A percentile compares a stretch with the other conserved stretches of the same genome.
phyloP scores from a whole-genome alignment of 2,329 filamentous ascomycete species.

The Graphilbum ipis-grandicollis region DNA sequence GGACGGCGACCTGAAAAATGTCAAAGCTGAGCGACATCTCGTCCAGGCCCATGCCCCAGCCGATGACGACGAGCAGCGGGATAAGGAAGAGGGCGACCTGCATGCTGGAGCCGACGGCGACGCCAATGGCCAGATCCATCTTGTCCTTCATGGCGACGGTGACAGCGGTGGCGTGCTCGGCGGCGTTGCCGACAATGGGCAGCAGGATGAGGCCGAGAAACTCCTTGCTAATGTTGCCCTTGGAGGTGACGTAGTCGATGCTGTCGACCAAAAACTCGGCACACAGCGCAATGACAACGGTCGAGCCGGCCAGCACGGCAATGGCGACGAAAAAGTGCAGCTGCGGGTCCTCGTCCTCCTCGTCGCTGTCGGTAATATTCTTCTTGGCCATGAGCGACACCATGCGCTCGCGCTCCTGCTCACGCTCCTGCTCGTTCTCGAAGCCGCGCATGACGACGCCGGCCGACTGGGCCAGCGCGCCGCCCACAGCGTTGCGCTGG shows the following conservation, averaged over 20 bases:
- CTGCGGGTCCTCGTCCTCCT: slow-evolving; percentile 58
- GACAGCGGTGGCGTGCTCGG: slow-evolving; percentile 66
- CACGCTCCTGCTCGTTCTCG: slow-evolving; percentile 15
- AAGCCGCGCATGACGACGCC: slow-evolving; percentile 15
- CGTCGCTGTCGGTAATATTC: slow-evolving; percentile 35
- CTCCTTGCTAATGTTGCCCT: slow-evolving; percentile 44
- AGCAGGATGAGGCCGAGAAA: slow-evolving; percentile 63
- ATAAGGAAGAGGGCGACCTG: slow-evolving; percentile 69
- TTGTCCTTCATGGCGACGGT: slow-evolving; percentile 71
- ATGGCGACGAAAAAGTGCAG: slow-evolving; percentile 58
- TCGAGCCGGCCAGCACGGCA: slow-evolving; percentile 52
- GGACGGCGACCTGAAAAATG: slow-evolving; percentile 69
- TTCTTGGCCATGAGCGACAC: slow-evolving; percentile 11
- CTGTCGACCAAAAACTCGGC: slow-evolving; percentile 58
- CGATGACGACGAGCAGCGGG: slow-evolving; percentile 58
- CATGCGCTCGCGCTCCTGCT: slow-evolving; percentile 15
- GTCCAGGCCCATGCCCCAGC: slow-evolving; percentile 55
- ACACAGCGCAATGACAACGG: slow-evolving; percentile 63
- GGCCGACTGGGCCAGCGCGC: slow-evolving; percentile 22
- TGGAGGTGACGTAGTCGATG: slow-evolving; percentile 46
- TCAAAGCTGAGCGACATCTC: slow-evolving; percentile 76
- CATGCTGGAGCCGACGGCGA: slow-evolving; percentile 65
- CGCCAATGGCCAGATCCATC: slow-evolving; percentile 69
- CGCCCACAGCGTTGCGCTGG: slow-evolving; percentile 18
- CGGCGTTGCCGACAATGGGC: slow-evolving; percentile 64